Base-by-base conservation (phyloP, 2,329 filamentous ascomycete genomes). In the Calonectria leucothoes region DNA sequence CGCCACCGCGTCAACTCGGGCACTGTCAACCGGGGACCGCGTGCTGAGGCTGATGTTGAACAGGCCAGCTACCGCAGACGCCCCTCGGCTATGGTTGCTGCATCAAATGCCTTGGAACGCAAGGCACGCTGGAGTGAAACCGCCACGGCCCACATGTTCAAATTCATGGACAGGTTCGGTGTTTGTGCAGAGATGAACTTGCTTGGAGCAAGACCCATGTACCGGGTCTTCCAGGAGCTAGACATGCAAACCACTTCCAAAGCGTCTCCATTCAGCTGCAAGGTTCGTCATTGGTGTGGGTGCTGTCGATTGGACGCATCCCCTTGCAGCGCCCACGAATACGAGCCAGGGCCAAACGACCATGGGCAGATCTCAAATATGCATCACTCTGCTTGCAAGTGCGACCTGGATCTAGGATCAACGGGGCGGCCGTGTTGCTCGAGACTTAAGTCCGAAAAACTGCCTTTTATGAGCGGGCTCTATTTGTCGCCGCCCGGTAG, bases 21-120 rank as follows among this genome's bases (percentile, higher is more conserved):
- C 72, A 77, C 71, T 78, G 69, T 74, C 42, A 69, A 71, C 68
- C 15, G 75, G 76, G 80, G 69, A 64, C 68, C 61, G 67, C 67
- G 71, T 65, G 52, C 51, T 66, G 69, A 72, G 63, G 51, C 70
- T 48, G 65, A 70, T 31, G 63, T 72, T 42, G 64, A 77, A 69
- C 63, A 71, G 74, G 63, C 66, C 15, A 59, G 37, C 57, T 72
- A 76, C 74, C 76, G 59, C 67, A 66, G 15, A 39, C 59, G 42
- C 75, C 61, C 67, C 70, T 80, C 79, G 79, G 79, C 74, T 80
- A 78, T 71, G 76, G 70, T 76, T 80, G 74, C 77, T 79, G 70
- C 63, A 73, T 75, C 69, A 73, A 76, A 72, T 69, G 66, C 55
- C 66, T 23, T 39, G 49, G 64, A 61, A 72, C 74, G 73, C 74